phyloP scores from a whole-genome alignment of 225 moss, liverwort and hornwort species.

The Lunularia cruciata region DNA sequence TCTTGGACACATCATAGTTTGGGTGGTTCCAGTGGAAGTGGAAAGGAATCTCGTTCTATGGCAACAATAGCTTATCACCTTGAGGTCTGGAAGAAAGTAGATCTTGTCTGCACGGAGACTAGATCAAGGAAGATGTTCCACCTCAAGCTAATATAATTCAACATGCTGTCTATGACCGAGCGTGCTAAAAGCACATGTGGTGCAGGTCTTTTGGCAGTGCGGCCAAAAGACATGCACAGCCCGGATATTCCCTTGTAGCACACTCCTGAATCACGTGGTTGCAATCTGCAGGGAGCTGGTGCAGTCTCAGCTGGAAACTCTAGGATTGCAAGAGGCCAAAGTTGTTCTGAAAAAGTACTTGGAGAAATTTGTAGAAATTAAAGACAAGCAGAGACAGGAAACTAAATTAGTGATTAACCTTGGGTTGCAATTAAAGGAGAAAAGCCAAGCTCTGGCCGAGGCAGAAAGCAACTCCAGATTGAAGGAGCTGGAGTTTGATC shows the following conservation, averaged over 20 bases:
- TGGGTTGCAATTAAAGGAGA: slow-evolving; percentile 74
- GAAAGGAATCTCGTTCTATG: too few species aligned
- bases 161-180: neutral
- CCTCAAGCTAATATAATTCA: too few species aligned
- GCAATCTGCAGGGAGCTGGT: slow-evolving; percentile 57
- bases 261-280: neutral
- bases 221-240: neutral
- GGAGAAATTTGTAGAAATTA: slow-evolving; percentile 64
- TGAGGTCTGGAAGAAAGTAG: too few species aligned
- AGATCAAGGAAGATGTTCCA: too few species aligned
- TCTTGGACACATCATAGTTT: too few species aligned
- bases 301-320: slow-evolving; percentile 59
- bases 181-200: neutral
- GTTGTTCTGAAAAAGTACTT: slow-evolving; percentile 59
- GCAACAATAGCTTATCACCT: too few species aligned
- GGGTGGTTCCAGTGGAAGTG: too few species aligned
- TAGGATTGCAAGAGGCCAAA: slow-evolving; percentile 61
- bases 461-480: slow-evolving; percentile 58
- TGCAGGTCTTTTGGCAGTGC: too few species aligned
- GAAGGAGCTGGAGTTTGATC: slow-evolving; percentile 77
- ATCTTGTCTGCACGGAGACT: too few species aligned
- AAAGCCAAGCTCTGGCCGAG: slow-evolving; percentile 61
- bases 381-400: slow-evolving; percentile 71
- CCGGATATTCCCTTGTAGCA: neutral
- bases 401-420: slow-evolving; percentile 65